Evolutionary conservation across 2,329 filamentous ascomycete genomes (phyloP).

Genomic region (Aspergillus novoparasiticus): DNA sequence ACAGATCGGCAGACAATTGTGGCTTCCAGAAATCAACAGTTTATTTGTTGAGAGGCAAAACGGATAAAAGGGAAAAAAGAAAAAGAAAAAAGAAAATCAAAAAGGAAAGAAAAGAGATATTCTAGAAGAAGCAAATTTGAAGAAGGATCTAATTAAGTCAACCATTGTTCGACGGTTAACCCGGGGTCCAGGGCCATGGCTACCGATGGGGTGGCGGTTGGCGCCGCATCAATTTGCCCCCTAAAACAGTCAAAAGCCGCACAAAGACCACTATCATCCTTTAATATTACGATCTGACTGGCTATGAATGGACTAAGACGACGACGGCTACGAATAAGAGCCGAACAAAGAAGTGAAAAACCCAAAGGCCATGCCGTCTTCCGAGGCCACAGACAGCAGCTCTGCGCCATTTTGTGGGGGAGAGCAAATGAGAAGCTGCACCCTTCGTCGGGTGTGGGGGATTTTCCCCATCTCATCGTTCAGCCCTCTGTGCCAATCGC

Average conservation of each 20-base stretch:
- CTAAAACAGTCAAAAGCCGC: conserved; percentile 12
- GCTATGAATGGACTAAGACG: not conserved
- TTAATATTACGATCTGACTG: not conserved
- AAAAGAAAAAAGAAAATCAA: not conserved
- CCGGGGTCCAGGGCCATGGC: not conserved
- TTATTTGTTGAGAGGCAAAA: no score
- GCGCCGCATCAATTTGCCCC: conserved; percentile 18
- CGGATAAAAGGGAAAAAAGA: no score
- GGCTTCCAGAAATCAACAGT: no score
- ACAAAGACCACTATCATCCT: conserved; percentile 1
- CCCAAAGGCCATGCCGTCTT: not conserved
- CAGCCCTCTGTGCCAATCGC: conserved; percentile 14
- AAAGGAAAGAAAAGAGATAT: not conserved
- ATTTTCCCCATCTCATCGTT: conserved; percentile 18
- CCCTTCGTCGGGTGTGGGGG: conserved; percentile 21
- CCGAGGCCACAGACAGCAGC: conserved; percentile 1
- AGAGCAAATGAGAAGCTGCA: conserved; percentile 13
- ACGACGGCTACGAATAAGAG: not conserved
- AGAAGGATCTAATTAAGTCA: not conserved
- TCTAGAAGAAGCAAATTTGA: not conserved
- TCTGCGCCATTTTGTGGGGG: conserved; percentile 25
- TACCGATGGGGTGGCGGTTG: conserved; percentile 20
- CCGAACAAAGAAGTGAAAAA: not conserved
- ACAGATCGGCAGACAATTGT: conserved; percentile 8
- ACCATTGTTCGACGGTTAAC: conserved; percentile 2